Percentiles rank a stretch among this genome's conserved stretches.
Conservation (phyloP, 2,329 filamentous ascomycete genomes). For the Penicillium sp. region DNA sequence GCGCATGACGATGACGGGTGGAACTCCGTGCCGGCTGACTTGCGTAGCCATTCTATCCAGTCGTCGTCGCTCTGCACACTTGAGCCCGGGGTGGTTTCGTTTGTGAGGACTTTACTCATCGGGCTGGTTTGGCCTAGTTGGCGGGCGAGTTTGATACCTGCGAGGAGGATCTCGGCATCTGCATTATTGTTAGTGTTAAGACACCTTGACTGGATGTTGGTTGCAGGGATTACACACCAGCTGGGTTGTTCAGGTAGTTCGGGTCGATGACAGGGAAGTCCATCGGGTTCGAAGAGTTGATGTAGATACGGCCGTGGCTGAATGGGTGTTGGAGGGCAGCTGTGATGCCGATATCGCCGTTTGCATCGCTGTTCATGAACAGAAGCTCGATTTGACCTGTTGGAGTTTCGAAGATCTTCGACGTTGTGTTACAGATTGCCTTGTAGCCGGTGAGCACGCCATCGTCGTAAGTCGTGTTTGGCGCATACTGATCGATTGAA, state of each 20-base stretch:
- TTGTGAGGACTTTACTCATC: conserved; percentile 19
- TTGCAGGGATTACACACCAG: conserved; percentile 15
- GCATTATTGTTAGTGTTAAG: no score
- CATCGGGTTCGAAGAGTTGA: conserved; percentile 31
- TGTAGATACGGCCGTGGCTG: conserved; percentile 31
- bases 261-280: conserved; percentile 32
- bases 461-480: conserved; percentile 26
- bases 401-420: conserved; percentile 23
- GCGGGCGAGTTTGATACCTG: conserved; percentile 29
- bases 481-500: conserved; percentile 17
- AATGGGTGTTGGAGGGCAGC: conserved; percentile 32
- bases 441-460: conserved; percentile 28
- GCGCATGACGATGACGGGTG: conserved; percentile 28
- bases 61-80: conserved; percentile 24
- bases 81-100: conserved; percentile 24
- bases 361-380: conserved; percentile 31
- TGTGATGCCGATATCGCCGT: conserved; percentile 28
- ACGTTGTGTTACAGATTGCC: conserved; percentile 29
- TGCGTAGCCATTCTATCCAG: conserved; percentile 24
- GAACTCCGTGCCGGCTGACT: conserved; percentile 23
- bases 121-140: conserved; percentile 23
- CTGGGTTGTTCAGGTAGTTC: conserved; percentile 27
- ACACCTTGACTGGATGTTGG: no score
- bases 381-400: conserved; percentile 29
- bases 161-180: conserved; percentile 26